phyloP scores from a whole-genome alignment of 2,329 filamentous ascomycete genomes.

The Fonsecaea pedrosoi region DNA sequence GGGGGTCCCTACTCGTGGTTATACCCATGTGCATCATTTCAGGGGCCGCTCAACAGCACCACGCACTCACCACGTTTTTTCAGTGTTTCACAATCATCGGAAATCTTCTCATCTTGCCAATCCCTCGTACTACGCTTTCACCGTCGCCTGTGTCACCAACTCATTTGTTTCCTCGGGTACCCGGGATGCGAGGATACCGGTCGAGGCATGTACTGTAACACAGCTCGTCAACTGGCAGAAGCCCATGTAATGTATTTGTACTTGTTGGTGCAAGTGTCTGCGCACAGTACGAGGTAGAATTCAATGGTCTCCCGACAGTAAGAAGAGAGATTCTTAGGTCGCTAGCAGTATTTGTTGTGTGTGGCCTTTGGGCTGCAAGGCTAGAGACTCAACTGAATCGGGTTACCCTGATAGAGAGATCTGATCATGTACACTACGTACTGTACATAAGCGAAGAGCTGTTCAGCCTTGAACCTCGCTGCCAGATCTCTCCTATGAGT shows the following conservation, averaged over 20 bases:
- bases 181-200: not conserved
- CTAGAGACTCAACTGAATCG: not conserved
- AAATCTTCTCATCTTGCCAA: slow-evolving; percentile 3
- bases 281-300: no score
- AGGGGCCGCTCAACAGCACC: slow-evolving; percentile 2
- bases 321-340: no score
- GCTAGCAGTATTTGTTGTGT: no score
- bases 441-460: not conserved
- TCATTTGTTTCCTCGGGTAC: not conserved
- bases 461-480: not conserved
- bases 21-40: not conserved
- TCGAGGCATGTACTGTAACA: not conserved
- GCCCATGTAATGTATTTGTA: not conserved
- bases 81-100: not conserved
- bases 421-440: no score
- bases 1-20: not conserved
- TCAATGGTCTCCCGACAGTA: no score
- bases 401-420: not conserved
- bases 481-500: not conserved
- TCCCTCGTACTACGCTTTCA: not conserved
- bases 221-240: not conserved
- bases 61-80: slow-evolving; percentile 1
- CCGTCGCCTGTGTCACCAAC: not conserved
- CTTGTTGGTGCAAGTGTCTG: no score
- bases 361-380: not conserved